Base-by-base conservation (phyloP, 805 yeast genomes). In the Pichia gijzeniarum region DNA sequence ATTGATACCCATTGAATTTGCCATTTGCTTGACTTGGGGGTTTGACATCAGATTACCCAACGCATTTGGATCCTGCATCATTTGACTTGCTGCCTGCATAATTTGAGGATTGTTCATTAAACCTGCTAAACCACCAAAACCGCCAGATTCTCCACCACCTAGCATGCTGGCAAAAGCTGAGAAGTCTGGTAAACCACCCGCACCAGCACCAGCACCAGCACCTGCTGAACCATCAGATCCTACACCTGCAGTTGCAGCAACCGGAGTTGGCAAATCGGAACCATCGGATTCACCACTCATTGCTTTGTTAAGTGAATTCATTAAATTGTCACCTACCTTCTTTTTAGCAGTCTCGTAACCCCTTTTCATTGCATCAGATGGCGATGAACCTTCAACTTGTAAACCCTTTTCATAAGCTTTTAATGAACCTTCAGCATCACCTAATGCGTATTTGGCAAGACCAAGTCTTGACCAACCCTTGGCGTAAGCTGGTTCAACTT, bases 381-480 rank as follows among this genome's bases (percentile, higher is more conserved):
- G 88, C 21, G 70, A 68, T 38, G 79, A 85, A 37, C 97, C 96
- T 68, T 93, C 98, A 47, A 79, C 78, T 47, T 85, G 89, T 53
- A 93, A 66, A 34, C 96, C 99, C 53, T 73, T 74, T 66, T 85
- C 81, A 68, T 93, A 93, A 25, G 98, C 97, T 40, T 88, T 84
- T 71, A 89, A 72, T 12, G 99, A 78, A 43, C 84, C 95, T 65
- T 85, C 80, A 48, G 91, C 81, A 61, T 90, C 91, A n/a, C 95
- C 95, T 48, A 85, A 71, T n/a, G 96, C 95, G 64, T 83, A 91
- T 61, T 83, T 80, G 4, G 99, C 98, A 56, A 90, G 79, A 3
- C 98, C 99, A 54, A 93, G 72, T 65, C 99, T 82, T 5, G 96
- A 86, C 74, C 89, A 93, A 10, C 95, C 96, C 71, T 91, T 90